Base-by-base conservation (phyloP, 495 filamentous ascomycete species). In the Choiromyces venosus region DNA sequence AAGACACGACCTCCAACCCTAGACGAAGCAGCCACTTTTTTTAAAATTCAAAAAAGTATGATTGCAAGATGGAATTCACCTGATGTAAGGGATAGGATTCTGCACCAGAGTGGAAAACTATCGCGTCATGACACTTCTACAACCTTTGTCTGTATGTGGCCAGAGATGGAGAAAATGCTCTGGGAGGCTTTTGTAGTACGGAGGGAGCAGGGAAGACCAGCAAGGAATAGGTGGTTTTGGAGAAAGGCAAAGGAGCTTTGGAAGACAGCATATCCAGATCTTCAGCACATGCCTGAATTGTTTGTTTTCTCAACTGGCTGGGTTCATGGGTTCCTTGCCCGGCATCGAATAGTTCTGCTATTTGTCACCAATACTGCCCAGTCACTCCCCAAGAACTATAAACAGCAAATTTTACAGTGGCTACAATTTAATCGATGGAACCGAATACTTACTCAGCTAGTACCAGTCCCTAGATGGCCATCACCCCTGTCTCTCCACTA, bases 361-460 rank as follows among this genome's bases (percentile, higher is more conserved):
- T 73, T 73, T 68, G 71, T 73, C 29, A 73, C 44, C 12, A 73
- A 73, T 37, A 73, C 36, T 5, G 71, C 44, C 3, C 66, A 69
- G 14, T 73, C 66, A 42, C 66, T 73, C n/a, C 66, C 71, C 12
- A 35, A 19, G 5, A 56, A 69, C 35, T 73, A 68, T 35, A 73
- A 73, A 40, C 42, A 73, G n/a, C 71, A 73, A 69, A 73, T 73
- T 65, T 37, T 69, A 1, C 35, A 68, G 16, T 69, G 71, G 71
- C 37, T 73, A 36, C 29, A 38, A 42, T 73, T 73, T 35, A 73
- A 73, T 65, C 71, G 21, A 37, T 38, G 66, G 7, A 73, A 73
- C 25, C 44, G 71, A 37, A 72, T 68, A 19, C 14, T 68, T 1
- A 68, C 65, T 25, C n/a, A n/a, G n/a, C n/a, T n/a, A n/a, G n/a